These are phyloP conservation scores for Fraxinus platypoda DNA, from an alignment of 305 asterid species.

Conservation along the genomic window DNA sequence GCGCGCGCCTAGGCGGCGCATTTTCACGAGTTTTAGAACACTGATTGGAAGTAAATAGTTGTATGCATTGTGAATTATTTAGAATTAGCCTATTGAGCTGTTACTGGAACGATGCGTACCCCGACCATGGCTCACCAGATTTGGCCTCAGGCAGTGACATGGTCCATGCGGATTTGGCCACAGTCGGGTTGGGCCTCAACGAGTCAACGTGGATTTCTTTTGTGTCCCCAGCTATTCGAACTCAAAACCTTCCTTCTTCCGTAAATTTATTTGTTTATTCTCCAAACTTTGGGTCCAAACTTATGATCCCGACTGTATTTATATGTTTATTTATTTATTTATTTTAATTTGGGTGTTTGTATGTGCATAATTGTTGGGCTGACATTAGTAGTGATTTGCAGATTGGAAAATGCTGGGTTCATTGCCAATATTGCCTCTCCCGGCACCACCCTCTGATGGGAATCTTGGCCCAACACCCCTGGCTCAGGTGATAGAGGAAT, in stretches of 20 bases:
- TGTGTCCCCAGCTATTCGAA: not conserved
- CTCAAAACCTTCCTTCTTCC: not conserved
- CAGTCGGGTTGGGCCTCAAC: not conserved
- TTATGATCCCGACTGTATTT: not conserved
- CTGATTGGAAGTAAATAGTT: not conserved
- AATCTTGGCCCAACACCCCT: slow-evolving; percentile 60
- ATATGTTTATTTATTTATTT: not conserved
- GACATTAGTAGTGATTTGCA: slow-evolving; percentile 21
- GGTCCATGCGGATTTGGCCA: not conserved
- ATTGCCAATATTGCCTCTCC: slow-evolving; percentile 68
- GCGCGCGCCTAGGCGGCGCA: too few species aligned
- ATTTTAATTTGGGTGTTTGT: not conserved
- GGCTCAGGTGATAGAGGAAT: slow-evolving; percentile 53
- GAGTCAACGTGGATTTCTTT: not conserved
- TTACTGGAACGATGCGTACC: not conserved
- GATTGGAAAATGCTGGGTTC: slow-evolving; percentile 58
- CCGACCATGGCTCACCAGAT: not conserved
- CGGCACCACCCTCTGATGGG: slow-evolving; percentile 79
- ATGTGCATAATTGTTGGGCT: not conserved
- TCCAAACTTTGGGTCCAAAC: not conserved
- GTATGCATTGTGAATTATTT: not conserved
- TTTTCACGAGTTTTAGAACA: too few species aligned
- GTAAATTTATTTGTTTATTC: not conserved
- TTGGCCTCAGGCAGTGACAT: not conserved
- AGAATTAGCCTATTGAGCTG: not conserved